Evolutionary conservation across 208 protist genomes (phyloP).

Genomic region (Acanthamoeba divionensis): DNA sequence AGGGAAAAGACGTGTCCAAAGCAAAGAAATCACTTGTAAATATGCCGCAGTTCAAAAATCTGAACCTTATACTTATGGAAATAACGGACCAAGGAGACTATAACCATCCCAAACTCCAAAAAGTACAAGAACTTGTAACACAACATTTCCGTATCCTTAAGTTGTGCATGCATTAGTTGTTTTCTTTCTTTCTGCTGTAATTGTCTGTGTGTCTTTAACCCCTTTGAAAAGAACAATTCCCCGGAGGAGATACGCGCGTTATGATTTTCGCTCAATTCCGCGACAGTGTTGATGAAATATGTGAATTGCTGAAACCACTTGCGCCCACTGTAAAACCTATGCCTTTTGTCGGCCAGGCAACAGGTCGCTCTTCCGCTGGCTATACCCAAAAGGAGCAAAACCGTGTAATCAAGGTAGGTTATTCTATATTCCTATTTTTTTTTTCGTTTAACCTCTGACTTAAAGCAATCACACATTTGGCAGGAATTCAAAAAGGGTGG

Average conservation of each 20-base stretch:
- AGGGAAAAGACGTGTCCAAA: neutral
- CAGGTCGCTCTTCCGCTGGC: neutral
- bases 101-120: constrained; percentile 72
- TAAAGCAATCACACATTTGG: no score
- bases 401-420: constrained; percentile 29
- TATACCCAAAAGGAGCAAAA: constrained; percentile 51
- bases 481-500: constrained; percentile 62
- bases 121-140: constrained; percentile 65
- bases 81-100: neutral
- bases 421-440: constrained; percentile 34
- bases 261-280: constrained; percentile 65
- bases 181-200: neutral
- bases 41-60: constrained; percentile 22
- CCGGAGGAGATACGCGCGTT: constrained; percentile 19
- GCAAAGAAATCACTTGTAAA: constrained; percentile 25
- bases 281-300: constrained; percentile 47
- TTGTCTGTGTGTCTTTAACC: neutral
- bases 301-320: neutral
- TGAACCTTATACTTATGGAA: constrained; percentile 20
- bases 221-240: neutral
- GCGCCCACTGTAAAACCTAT: neutral
- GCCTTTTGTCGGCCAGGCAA: constrained; percentile 57
- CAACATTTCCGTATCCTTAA: constrained; percentile 68
- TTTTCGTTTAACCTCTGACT: neutral
- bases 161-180: neutral